phyloP scores from a whole-genome alignment of 1,139 yeast genomes.

The Nakaseomyces sp. region DNA sequence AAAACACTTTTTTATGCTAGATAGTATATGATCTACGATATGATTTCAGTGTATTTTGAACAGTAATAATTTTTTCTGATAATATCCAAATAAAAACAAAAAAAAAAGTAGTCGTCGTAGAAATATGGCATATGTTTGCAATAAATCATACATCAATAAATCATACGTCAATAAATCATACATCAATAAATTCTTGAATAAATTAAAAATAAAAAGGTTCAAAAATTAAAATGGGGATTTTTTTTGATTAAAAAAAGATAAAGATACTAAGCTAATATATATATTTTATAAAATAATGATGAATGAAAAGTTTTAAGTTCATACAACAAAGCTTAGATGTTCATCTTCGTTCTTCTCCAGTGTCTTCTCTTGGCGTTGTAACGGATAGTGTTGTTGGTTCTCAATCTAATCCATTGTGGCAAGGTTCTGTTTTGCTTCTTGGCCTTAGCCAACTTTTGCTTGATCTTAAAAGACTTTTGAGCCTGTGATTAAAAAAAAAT shows the following conservation, averaged over 20 bases:
- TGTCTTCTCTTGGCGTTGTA: conserved; percentile 99
- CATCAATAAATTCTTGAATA: too few species aligned
- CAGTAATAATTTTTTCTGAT: conserved; percentile 23
- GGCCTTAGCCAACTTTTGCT: conserved; percentile 99
- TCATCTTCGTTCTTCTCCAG: conserved; percentile 99
- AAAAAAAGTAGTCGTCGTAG: too few species aligned
- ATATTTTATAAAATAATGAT: background rate
- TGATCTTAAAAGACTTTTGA: conserved; percentile 94
- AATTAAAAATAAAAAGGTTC: background rate
- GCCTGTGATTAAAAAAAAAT: conserved; percentile 41
- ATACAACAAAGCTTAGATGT: conserved; percentile 72
- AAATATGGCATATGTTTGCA: too few species aligned
- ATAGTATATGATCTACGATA: conserved; percentile 31
- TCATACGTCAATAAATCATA: too few species aligned
- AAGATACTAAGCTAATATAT: conserved; percentile 5
- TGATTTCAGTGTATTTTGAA: conserved; percentile 27
- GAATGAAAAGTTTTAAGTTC: too few species aligned
- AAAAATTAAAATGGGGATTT: background rate
- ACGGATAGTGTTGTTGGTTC: conserved; percentile 96
- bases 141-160: too few species aligned
- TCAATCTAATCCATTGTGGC: conserved; percentile 99
- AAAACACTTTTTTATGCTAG: conserved; percentile 29
- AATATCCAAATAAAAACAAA: too few species aligned
- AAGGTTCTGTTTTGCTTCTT: conserved; percentile 99
- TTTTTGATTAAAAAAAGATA: background rate